Evolutionary conservation across 345 rosid species (phyloP).

Genomic region (Limnanthes douglasii): DNA sequence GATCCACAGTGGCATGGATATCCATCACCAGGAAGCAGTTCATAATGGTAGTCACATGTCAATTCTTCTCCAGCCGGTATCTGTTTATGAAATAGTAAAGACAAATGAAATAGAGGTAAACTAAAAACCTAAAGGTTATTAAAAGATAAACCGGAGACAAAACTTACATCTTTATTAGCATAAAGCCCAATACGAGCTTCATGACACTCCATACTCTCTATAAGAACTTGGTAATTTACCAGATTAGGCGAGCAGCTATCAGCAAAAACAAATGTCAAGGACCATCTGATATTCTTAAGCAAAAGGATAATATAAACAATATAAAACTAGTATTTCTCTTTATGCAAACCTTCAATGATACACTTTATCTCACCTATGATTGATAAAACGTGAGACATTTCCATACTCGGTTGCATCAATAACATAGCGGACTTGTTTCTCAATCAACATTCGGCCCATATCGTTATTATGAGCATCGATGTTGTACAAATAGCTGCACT

Average conservation of each 20-base stretch:
- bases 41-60: slow-evolving; percentile 43
- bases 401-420: slow-evolving; percentile 78
- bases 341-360: neutral
- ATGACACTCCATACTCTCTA: slow-evolving; percentile 76
- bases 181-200: slow-evolving; percentile 80
- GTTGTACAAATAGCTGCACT: slow-evolving; percentile 44
- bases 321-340: neutral
- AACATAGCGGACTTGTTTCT: slow-evolving; percentile 37
- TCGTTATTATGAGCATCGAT: slow-evolving; percentile 62
- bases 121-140: neutral
- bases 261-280: slow-evolving; percentile 7
- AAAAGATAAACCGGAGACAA: slow-evolving; percentile 4
- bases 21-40: slow-evolving; percentile 42
- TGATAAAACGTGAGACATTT: slow-evolving; percentile 80
- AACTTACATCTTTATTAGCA: slow-evolving; percentile 81
- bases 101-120: neutral
- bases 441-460: slow-evolving; percentile 72
- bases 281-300: neutral
- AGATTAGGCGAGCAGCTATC: slow-evolving; percentile 89
- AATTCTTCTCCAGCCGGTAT: slow-evolving; percentile 88
- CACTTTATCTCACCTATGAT: slow-evolving; percentile 64
- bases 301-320: no score
- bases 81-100: slow-evolving; percentile 28
- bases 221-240: slow-evolving; percentile 61
- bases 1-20: slow-evolving; percentile 60